Conservation (phyloP, 257 asterid genomes). For the Dorcoceras hygrometricum region DNA sequence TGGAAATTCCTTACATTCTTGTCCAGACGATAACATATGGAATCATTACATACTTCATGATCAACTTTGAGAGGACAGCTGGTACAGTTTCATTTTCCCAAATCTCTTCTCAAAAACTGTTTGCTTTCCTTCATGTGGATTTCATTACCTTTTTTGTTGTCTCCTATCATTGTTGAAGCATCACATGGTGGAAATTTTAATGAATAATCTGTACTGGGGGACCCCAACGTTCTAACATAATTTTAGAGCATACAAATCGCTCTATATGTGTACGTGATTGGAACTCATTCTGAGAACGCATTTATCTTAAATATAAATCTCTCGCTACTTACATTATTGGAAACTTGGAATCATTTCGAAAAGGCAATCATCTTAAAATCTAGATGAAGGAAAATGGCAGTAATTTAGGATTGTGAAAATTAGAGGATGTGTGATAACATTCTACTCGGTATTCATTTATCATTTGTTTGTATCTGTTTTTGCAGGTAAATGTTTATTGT, state of each 20-base stretch:
- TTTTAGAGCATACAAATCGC: too few relatives aligned
- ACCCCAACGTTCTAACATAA: too few relatives aligned
- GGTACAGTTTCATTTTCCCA: conserved; percentile 34
- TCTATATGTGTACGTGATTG: background rate
- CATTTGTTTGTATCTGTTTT: background rate
- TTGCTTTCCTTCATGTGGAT: background rate
- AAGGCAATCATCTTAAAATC: too few relatives aligned
- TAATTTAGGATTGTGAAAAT: too few relatives aligned
- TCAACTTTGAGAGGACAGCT: conserved; percentile 70
- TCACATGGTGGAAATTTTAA: too few relatives aligned
- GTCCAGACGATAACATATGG: conserved; percentile 65
- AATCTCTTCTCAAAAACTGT: background rate
- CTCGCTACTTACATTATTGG: too few relatives aligned
- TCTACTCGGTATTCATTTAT: background rate
- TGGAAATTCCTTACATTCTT: conserved; percentile 76
- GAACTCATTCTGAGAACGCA: background rate
- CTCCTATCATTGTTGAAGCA: background rate
- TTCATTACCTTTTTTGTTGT: background rate
- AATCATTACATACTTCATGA: conserved; percentile 78
- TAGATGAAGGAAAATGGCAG: too few relatives aligned
- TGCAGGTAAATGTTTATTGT: conserved; percentile 47
- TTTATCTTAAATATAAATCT: too few relatives aligned
- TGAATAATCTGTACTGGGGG: too few relatives aligned
- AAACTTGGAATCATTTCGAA: too few relatives aligned
- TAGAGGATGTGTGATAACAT: background rate